phyloP scores from a whole-genome alignment of 1,284 basidiomycete species.

The Peniophora sp. region DNA sequence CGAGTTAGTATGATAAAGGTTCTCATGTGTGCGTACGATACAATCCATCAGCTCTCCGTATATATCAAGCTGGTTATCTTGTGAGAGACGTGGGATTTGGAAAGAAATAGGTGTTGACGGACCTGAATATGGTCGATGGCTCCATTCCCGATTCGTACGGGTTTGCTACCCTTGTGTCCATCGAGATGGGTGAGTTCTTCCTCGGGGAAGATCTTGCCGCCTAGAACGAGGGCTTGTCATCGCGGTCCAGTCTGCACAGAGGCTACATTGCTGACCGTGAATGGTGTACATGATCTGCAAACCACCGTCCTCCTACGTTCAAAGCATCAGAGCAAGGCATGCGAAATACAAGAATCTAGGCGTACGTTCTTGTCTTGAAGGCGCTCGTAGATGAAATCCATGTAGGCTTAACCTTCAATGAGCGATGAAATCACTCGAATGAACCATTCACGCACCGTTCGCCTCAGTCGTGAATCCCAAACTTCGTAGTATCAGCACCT shows the following conservation, averaged over 20 bases:
- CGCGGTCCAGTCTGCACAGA: not conserved
- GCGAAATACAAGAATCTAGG: too few relatives aligned
- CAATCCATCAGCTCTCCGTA: constrained; percentile 62
- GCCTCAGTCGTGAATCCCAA: constrained; percentile 89
- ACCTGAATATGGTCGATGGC: constrained; percentile 86
- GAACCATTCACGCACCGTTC: constrained; percentile 41
- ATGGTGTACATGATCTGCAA: constrained; percentile 90
- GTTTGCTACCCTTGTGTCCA: constrained; percentile 79
- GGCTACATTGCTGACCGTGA: constrained; percentile 41
- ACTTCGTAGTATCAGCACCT: too few relatives aligned
- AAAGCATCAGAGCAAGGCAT: too few relatives aligned
- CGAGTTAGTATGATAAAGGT: too few relatives aligned
- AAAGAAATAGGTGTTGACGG: constrained; percentile 33
- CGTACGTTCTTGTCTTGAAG: constrained; percentile 68
- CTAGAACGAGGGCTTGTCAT: constrained; percentile 22
- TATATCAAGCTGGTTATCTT: constrained; percentile 56
- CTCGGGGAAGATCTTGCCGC: constrained; percentile 79
- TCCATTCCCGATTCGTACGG: constrained; percentile 80
- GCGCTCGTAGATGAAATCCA: constrained; percentile 84
- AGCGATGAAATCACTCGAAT: not conserved
- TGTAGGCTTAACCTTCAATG: constrained; percentile 51
- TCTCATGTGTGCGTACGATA: too few relatives aligned
- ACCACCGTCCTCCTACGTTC: constrained; percentile 55
- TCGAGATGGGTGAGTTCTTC: constrained; percentile 76
- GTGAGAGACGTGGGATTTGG: not conserved